phyloP scores from a whole-genome alignment of 139 green algal genomes.

The Pedinophyceae sp. region DNA sequence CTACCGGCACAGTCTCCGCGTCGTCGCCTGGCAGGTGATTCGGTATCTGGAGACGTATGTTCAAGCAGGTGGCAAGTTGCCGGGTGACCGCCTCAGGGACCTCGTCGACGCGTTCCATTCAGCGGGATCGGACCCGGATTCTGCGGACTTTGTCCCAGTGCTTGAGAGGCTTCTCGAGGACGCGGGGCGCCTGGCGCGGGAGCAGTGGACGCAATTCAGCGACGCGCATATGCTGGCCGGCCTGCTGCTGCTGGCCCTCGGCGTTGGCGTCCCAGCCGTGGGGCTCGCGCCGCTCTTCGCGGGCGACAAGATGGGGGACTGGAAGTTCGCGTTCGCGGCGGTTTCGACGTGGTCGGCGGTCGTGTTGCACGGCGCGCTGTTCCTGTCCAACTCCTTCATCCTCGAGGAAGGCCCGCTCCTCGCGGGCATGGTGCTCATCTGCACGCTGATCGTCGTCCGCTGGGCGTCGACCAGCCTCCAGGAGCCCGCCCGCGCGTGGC shows the following conservation, averaged over 20 bases:
- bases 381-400: slow-evolving; percentile 8
- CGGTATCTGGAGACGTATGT: slow-evolving; percentile 53
- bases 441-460: not conserved
- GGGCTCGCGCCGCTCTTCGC: slow-evolving; percentile 14
- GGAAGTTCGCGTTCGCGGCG: too few species aligned
- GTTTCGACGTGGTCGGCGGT: too few species aligned
- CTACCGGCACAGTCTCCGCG: not conserved
- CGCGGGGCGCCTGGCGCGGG: slow-evolving; percentile 31
- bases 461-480: too few species aligned
- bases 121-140: too few species aligned
- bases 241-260: slow-evolving; percentile 23
- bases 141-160: too few species aligned
- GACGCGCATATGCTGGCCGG: slow-evolving; percentile 28
- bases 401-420: slow-evolving; percentile 2
- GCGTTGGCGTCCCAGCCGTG: not conserved
- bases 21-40: slow-evolving; percentile 1
- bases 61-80: slow-evolving; percentile 1
- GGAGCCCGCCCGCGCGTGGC: too few species aligned
- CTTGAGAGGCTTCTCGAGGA: slow-evolving; percentile 22
- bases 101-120: too few species aligned
- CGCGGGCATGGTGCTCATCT: slow-evolving; percentile 1
- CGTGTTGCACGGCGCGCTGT: slow-evolving; percentile 2
- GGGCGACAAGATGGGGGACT: too few species aligned
- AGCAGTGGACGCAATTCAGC: slow-evolving; percentile 58
- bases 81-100: too few species aligned